These are phyloP conservation scores for Trichoderma sp. DNA, from an alignment of 2,329 filamentous ascomycete species.

Conservation along the genomic window DNA sequence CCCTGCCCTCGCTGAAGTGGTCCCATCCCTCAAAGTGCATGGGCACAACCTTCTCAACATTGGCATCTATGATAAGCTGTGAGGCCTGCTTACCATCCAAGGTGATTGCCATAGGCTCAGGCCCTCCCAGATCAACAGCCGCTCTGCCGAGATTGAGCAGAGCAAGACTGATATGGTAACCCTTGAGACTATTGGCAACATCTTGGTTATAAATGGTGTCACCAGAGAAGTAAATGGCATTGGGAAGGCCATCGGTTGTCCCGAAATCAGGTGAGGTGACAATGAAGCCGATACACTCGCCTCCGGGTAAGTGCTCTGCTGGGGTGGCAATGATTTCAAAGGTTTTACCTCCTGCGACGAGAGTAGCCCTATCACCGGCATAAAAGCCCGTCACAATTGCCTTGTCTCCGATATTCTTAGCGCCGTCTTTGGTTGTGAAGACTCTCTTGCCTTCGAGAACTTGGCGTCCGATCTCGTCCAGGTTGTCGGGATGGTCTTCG, in stretches of 20 bases:
- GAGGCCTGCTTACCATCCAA: conserved; percentile 44
- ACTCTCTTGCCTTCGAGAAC: conserved; percentile 46
- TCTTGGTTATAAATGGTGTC: conserved; percentile 48
- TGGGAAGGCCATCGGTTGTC: conserved; percentile 35
- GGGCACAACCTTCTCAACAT: conserved; percentile 41
- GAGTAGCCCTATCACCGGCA: conserved; percentile 37
- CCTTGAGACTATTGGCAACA: conserved; percentile 33
- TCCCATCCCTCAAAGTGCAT: conserved; percentile 48
- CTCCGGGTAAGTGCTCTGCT: conserved; percentile 41
- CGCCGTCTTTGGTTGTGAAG: conserved; percentile 45
- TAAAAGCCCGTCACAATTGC: conserved; percentile 39
- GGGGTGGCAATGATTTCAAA: conserved; percentile 44
- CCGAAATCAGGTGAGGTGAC: conserved; percentile 39
- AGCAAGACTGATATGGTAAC: conserved; percentile 38
- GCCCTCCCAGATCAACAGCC: conserved; percentile 24
- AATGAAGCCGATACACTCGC: conserved; percentile 46
- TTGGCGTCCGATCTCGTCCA: conserved; percentile 44
- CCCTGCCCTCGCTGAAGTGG: conserved; percentile 40
- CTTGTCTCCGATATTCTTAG: conserved; percentile 41
- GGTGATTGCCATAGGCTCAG: conserved; percentile 37
- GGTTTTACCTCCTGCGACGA: conserved; percentile 30
- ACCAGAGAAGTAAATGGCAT: conserved; percentile 48
- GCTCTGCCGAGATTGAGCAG: conserved; percentile 43
- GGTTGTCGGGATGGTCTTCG: conserved; percentile 49
- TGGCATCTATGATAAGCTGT: conserved; percentile 37